Evolutionary conservation across 495 filamentous ascomycete species (phyloP).

Genomic region (Aspergillus baeticus): DNA sequence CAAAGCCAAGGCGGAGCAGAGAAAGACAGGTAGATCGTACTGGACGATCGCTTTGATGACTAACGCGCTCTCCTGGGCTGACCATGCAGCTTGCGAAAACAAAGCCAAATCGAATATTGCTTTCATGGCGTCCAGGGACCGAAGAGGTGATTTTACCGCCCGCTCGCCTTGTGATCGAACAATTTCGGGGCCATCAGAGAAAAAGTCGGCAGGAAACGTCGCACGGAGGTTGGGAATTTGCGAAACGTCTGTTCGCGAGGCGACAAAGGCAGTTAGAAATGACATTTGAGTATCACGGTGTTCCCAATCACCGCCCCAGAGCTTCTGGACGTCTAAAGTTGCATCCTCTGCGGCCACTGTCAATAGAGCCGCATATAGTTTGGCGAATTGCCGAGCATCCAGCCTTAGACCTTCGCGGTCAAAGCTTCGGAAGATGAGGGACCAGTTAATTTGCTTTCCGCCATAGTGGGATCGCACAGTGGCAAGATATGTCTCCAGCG

Average conservation of each 20-base stretch:
- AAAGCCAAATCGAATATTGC: conserved; percentile 78
- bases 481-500: conserved; percentile 70
- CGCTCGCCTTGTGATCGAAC: conserved; percentile 68
- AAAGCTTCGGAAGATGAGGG: conserved; percentile 74
- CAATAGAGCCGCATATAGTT: conserved; percentile 72
- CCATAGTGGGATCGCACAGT: conserved; percentile 55
- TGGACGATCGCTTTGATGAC: conserved; percentile 51
- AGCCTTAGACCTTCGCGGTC: conserved; percentile 78
- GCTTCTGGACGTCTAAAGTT: conserved; percentile 70
- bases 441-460: conserved; percentile 71
- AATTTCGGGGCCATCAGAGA: conserved; percentile 65
- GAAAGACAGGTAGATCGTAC: conserved; percentile 62
- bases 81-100: conserved; percentile 62
- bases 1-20: conserved; percentile 72
- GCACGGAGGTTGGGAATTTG: conserved; percentile 77
- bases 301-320: conserved; percentile 93
- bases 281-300: conserved; percentile 83
- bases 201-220: conserved; percentile 75
- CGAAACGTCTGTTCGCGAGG: conserved; percentile 74
- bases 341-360: conserved; percentile 62
- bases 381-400: conserved; percentile 73
- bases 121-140: conserved; percentile 81
- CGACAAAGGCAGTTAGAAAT: conserved; percentile 79
- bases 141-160: conserved; percentile 80
- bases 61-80: conserved; percentile 63